These are phyloP conservation scores for Boehmeria nivea DNA, from an alignment of 306 rosid genomes.

Conservation along the genomic window DNA sequence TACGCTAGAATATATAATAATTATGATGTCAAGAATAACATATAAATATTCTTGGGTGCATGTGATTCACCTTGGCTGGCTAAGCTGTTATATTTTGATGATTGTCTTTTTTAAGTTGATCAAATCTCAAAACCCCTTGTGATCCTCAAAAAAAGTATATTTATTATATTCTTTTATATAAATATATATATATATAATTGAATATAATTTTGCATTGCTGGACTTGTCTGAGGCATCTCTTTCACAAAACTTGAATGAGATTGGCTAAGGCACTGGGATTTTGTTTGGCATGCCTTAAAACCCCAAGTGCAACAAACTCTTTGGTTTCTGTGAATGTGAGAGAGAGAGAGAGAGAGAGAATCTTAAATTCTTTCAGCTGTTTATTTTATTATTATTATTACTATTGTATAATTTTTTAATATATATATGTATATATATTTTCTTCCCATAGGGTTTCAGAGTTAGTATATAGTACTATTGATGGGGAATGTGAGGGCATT, in stretches of 20 bases:
- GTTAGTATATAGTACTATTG: conserved; percentile 23
- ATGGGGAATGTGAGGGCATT: conserved; percentile 68
- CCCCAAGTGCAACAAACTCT: conserved; percentile 46
- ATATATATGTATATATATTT: conserved; percentile 2
- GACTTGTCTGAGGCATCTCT: conserved; percentile 67
- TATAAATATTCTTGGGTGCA: conserved; percentile 40
- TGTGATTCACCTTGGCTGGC: conserved; percentile 60
- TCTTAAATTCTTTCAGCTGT: conserved; percentile 44
- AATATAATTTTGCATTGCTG: conserved; percentile 53
- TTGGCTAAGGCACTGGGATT: conserved; percentile 81
- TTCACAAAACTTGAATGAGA: conserved; percentile 80
- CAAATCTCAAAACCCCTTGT: conserved; percentile 22
- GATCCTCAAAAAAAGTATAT: conserved; percentile 45
- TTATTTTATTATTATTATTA: not conserved
- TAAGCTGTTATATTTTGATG: conserved; percentile 56
- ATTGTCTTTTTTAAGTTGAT: conserved; percentile 37
- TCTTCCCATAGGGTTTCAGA: conserved; percentile 26
- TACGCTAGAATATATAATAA: not conserved
- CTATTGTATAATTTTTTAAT: too few species aligned
- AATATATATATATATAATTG: conserved; percentile 7
- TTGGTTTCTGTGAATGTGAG: conserved; percentile 53
- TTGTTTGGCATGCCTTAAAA: conserved; percentile 85
- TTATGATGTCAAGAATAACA: not conserved
- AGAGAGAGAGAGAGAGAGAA: conserved; percentile 32
- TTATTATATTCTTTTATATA: conserved; percentile 11